Percentiles rank a stretch among this genome's conserved stretches.
Conservation (phyloP, 306 rosid genomes). For the Argentina anserina region DNA sequence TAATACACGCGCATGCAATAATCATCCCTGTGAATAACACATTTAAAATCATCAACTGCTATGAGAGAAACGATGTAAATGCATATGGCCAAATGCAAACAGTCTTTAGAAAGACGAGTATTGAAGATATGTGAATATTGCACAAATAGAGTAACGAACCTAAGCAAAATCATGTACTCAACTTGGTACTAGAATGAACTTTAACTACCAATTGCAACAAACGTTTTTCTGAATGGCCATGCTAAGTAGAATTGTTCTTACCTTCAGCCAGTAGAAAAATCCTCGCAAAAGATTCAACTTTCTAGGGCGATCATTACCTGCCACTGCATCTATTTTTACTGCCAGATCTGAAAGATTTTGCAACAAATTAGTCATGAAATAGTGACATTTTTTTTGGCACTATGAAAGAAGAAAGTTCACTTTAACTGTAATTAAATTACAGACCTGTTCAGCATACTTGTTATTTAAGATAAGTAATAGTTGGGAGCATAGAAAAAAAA, state of each 20-base stretch:
- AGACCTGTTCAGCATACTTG: neutral
- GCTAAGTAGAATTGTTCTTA: slow-evolving; percentile 21
- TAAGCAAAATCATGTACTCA: neutral
- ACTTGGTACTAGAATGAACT: neutral
- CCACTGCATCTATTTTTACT: slow-evolving; percentile 5
- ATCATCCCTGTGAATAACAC: neutral
- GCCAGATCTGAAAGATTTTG: slow-evolving; percentile 46
- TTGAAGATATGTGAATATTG: neutral
- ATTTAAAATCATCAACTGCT: neutral
- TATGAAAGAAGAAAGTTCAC: neutral
- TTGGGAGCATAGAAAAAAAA: neutral
- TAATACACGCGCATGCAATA: neutral
- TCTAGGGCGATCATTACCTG: slow-evolving; percentile 26
- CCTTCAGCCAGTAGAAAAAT: slow-evolving; percentile 68
- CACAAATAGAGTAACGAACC: neutral
- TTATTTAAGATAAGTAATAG: neutral
- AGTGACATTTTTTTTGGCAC: neutral
- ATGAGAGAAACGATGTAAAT: neutral
- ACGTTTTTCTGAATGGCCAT: neutral
- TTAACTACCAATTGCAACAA: neutral
- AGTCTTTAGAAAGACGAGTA: neutral
- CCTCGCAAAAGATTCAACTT: slow-evolving; percentile 66
- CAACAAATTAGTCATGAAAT: slow-evolving; percentile 13
- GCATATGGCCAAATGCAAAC: neutral
- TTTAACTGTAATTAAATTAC: neutral